Evolutionary conservation across 495 filamentous ascomycete species (phyloP), one percentile per base, ranked within the genome.

Genomic region (Podospora tetraspora): DNA sequence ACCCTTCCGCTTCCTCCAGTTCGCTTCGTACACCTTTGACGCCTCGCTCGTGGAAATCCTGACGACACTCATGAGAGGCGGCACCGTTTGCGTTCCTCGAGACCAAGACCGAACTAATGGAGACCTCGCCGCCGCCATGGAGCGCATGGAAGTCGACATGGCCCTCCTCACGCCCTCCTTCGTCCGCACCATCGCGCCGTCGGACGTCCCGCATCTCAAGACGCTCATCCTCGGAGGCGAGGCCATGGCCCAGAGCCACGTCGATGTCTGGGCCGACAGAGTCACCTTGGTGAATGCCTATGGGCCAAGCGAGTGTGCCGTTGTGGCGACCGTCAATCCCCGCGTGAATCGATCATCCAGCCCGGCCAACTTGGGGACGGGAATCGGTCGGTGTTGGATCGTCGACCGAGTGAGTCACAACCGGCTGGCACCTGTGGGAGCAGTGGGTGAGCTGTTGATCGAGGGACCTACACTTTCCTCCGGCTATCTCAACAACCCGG

Each of bases 1-100:
- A 9, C 63, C 69, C 0, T 81, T 82, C 29, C 75, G 84, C 6
- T 76, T 84, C 6, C 72, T 90, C 9, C 87, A 90, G 69, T 89
- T 86, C 61, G 84, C 87, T 8, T 82, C 84, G n/a, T 86, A 85
- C 68, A 85, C 83, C 0, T 90, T 89, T 59, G 88, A 91, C 63
- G 79, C 82, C 13, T 82, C 24, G 81, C 58, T 74, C 86, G 12
- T 64, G 80, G 6, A 86, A 3, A 67, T 67, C 10, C 22, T 67
- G 21, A 67, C 65, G 11, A 67, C 65, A 3, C 58, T 67, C 57
- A 67, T 67, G 65, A 56, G 25, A 23, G 65, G 65, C 7, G 65
- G 65, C 57, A 73, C 67, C 19, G 62, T 82, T 7, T 81, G 78
- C 30, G 73, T 81, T 19, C 76, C 79, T 1, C 61, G 68, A 10